Base-by-base conservation (phyloP, 2,329 filamentous ascomycete species). In the Cladophialophora yegresii region DNA sequence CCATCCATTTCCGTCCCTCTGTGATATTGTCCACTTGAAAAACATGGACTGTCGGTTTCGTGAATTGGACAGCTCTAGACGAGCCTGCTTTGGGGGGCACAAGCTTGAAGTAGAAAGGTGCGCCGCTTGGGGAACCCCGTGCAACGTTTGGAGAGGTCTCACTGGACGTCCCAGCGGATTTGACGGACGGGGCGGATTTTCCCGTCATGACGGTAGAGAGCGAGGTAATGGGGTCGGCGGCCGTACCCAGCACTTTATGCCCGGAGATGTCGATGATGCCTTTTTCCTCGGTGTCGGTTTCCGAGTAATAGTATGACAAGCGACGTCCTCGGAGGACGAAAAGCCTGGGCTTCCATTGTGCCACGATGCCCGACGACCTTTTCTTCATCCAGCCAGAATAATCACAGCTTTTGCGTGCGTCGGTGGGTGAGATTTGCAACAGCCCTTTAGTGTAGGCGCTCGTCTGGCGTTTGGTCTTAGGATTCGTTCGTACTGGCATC, bases 301-400 rank as follows among this genome's bases (percentile, higher is more conserved):
- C 93, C 0, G 91, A 91, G 76, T 99, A 99, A 78, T 96, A 99
- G 79, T 99, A 99, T 0, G 93, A 92, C 32, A 99, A 81, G 4
- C 95, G 88, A 58, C 93, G 88, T 32, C 95, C 95, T 73, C 92
- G 93, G 63, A 99, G 85, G 7, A 99, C 89, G 74, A 99, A 99
- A n/a, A 98, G 83, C 12, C 95, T 88, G 12, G 93, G 90, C 74
- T 98, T 99, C 95, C 95, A 99, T 1, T 93, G 96, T 2, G 92
- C 92, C 89, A 99, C 96, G 36, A 98, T 82, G 73, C 93, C 95
- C 1, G 92, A 93, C 65, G 92, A 96, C 78, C 96, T 93, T 84
- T 99, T 99, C 82, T 95, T 98, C 95, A 99, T 99, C 95, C 95
- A 99, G 1, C 95, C 95, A 72, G 89, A 93, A 76, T 96, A 98